Conservation (phyloP, 1,284 basidiomycete genomes). For the Melampsora larici-populina region DNA sequence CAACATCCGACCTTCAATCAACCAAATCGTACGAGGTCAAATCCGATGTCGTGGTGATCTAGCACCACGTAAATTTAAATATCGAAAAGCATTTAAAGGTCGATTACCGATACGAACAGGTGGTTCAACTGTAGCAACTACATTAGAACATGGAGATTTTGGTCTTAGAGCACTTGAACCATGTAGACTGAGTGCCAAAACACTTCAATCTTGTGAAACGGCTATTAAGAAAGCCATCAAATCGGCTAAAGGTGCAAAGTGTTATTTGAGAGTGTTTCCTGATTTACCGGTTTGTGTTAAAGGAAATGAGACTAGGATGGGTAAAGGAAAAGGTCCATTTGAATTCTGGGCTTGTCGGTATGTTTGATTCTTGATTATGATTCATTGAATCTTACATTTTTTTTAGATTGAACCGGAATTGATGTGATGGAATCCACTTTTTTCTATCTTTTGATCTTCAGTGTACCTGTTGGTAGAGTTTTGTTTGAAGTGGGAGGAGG, state of each 20-base stretch:
- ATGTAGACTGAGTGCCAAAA: conserved; percentile 33
- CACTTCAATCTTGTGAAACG: conserved; percentile 32
- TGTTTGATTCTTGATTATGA: background rate
- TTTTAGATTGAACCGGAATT: background rate
- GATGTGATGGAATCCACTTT: no score
- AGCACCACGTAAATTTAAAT: conserved; percentile 26
- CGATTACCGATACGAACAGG: conserved; percentile 17
- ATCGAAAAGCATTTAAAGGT: conserved; percentile 41
- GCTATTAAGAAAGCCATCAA: conserved; percentile 41
- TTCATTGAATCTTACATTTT: background rate
- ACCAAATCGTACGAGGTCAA: background rate
- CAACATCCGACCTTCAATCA: background rate
- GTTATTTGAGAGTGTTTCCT: conserved; percentile 36
- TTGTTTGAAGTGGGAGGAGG: conserved; percentile 40
- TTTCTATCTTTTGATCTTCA: no score
- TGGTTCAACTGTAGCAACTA: conserved; percentile 33
- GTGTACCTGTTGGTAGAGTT: conserved; percentile 30
- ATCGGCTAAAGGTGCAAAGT: conserved; percentile 29
- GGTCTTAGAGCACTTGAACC: conserved; percentile 32
- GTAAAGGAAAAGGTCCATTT: conserved; percentile 43
- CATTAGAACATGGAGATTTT: conserved; percentile 37
- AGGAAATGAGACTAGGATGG: conserved; percentile 43
- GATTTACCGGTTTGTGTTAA: conserved; percentile 43
- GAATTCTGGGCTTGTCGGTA: conserved; percentile 43
- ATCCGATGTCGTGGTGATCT: conserved; percentile 17